Base-by-base conservation (phyloP, 2,329 filamentous ascomycete genomes). In the Epichloe gansuensis region DNA sequence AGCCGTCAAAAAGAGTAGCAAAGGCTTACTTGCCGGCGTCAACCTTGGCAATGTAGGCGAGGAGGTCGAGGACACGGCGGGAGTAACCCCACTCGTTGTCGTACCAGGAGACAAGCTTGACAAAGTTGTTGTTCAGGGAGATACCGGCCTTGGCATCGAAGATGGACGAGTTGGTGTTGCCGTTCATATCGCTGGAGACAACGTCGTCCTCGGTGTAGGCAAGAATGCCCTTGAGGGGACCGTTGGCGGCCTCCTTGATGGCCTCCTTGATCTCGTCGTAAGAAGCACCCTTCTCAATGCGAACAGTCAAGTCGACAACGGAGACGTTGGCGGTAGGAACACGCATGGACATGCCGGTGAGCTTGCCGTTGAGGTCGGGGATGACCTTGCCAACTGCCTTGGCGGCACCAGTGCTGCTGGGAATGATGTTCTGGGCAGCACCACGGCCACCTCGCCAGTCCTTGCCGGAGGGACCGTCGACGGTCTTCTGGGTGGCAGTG, bases 331-430 rank as follows among this genome's bases (percentile, higher is more conserved):
- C 75, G 63, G 93, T 97, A 63, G 93, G 93, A 55, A 98, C 91
- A 86, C 93, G 93, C 87, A 98, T 93, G 67, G 93, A 82, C 93
- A 98, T 97, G 78, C 93, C 93, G 61, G 93, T 98, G 62, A 97
- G 89, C 85, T 98, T 98, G 82, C 93, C 93, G 78, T 97, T 97
- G 63, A 98, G 84, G 64, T 82, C 77, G 64, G 93, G 93, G 68
- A 97, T 97, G 79, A 97, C 93, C 86, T 98, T 98, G 78, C 93
- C 93, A 77, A 98, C 93, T 70, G 93, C 93, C 89, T 98, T 98
- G 72, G 93, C 93, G 73, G 93, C 93, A 84, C 93, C 93, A 61
- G 93, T 98, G 82, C 88, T 95, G 80, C 84, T 89, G 74, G 93
- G 93, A 69, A 98, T 97, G 82, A 97, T 97, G 86, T 98, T 97